These are phyloP conservation scores for Mariannaea elegans DNA, from an alignment of 2,329 filamentous ascomycete species.

Conservation along the genomic window DNA sequence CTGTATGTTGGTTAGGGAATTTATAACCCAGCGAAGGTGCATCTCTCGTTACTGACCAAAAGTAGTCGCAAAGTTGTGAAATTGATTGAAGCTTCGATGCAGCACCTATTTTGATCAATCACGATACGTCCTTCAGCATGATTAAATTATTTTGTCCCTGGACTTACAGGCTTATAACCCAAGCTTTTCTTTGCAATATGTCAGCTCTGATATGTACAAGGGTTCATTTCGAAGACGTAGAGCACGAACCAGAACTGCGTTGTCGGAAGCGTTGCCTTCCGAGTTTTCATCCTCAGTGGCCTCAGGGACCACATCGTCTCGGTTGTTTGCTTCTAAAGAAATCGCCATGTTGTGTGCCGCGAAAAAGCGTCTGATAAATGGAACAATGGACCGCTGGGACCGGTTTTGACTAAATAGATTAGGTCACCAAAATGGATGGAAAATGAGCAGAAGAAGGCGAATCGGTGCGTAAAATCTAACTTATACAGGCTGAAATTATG, in stretches of 20 bases:
- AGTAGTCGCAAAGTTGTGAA: conserved; percentile 68
- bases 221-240: neutral
- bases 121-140: neutral
- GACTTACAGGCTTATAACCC: conserved; percentile 39
- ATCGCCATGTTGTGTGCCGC: neutral
- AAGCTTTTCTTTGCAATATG: conserved; percentile 29
- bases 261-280: conserved; percentile 8
- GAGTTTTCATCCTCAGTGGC: neutral
- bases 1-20: conserved; percentile 43
- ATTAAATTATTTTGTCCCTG: neutral
- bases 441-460: no score
- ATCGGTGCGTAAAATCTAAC: no score
- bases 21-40: neutral
- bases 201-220: neutral
- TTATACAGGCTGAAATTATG: no score
- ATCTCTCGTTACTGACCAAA: conserved; percentile 55
- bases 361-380: neutral
- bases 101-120: conserved; percentile 53
- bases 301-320: neutral
- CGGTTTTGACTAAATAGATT: no score
- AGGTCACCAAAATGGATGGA: no score
- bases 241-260: neutral
- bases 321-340: neutral
- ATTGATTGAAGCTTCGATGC: conserved; percentile 63
- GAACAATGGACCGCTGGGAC: no score